These are phyloP conservation scores for Neonectria ditissima DNA, from an alignment of 2,329 filamentous ascomycete species.

Conservation along the genomic window DNA sequence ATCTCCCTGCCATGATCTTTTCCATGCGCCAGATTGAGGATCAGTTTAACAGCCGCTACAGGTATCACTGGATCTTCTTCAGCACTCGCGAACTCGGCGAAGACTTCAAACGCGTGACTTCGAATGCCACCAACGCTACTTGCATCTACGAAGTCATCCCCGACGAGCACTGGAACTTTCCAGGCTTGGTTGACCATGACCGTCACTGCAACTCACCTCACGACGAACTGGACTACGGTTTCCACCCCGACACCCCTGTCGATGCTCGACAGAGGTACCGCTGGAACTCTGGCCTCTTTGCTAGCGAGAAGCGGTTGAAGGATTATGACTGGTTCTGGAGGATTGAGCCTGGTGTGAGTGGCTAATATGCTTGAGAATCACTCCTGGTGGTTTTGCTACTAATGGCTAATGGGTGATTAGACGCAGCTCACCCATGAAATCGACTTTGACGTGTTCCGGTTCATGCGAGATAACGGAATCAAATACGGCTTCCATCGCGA, in stretches of 20 bases:
- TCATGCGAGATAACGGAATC: slow-evolving; percentile 86
- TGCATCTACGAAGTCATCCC: slow-evolving; percentile 80
- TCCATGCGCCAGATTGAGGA: slow-evolving; percentile 67
- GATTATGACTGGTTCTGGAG: slow-evolving; percentile 71
- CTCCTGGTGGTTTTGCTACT: not conserved
- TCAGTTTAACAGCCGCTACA: slow-evolving; percentile 81
- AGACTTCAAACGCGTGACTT: slow-evolving; percentile 77
- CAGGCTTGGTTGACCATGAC: slow-evolving; percentile 48
- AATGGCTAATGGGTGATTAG: slow-evolving; percentile 47
- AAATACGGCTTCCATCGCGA: slow-evolving; percentile 76
- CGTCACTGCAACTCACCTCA: not conserved
- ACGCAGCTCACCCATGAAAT: slow-evolving; percentile 69
- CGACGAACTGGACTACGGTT: slow-evolving; percentile 9
- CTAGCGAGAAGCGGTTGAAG: slow-evolving; percentile 78
- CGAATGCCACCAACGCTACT: slow-evolving; percentile 76
- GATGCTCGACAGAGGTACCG: slow-evolving; percentile 78
- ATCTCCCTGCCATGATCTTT: slow-evolving; percentile 47
- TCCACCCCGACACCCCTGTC: slow-evolving; percentile 14
- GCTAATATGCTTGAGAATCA: slow-evolving; percentile 1
- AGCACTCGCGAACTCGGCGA: slow-evolving; percentile 83
- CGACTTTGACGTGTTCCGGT: slow-evolving; percentile 87
- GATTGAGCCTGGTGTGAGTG: slow-evolving; percentile 69
- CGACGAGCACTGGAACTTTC: slow-evolving; percentile 80
- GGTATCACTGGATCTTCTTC: slow-evolving; percentile 91
- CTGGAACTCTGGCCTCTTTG: slow-evolving; percentile 88